Evolutionary conservation across 768 basidiomycete species (phyloP).

Genomic region (Tricholoma bakamatsutake): DNA sequence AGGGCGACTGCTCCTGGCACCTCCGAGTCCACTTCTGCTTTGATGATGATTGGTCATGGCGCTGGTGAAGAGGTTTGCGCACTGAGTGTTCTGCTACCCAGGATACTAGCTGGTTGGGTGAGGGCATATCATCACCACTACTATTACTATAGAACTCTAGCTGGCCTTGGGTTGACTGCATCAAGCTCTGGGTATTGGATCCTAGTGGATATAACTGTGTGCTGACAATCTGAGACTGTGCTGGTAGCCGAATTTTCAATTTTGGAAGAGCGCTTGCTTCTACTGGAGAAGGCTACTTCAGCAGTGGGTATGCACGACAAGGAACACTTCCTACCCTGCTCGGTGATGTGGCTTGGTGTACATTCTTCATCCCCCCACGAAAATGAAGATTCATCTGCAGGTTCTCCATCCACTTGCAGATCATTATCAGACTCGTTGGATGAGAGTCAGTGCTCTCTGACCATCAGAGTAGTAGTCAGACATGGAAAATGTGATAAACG

Average conservation of each 20-base stretch:
- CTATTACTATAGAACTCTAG: background rate
- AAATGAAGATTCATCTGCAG: too few relatives aligned
- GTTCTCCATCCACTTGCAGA: too few relatives aligned
- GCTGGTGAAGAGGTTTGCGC: background rate
- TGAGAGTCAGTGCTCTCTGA: too few relatives aligned
- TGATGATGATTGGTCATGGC: background rate
- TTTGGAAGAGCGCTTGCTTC: background rate
- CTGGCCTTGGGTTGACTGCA: background rate
- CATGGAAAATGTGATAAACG: too few relatives aligned
- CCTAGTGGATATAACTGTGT: background rate
- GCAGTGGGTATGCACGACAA: background rate
- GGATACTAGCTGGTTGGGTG: background rate
- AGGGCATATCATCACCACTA: background rate
- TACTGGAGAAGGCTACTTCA: background rate
- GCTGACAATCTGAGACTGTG: background rate
- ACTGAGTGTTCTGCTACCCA: background rate
- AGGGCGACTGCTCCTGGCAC: background rate
- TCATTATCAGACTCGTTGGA: too few relatives aligned
- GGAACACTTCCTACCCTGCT: background rate
- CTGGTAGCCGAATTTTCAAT: background rate
- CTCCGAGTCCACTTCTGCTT: background rate
- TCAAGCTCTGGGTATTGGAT: background rate
- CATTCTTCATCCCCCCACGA: background rate
- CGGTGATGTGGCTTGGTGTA: too few relatives aligned
- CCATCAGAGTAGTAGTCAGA: too few relatives aligned